These are phyloP conservation scores for Alternaria sp. DNA, from an alignment of 2,329 filamentous ascomycete genomes.

Conservation along the genomic window DNA sequence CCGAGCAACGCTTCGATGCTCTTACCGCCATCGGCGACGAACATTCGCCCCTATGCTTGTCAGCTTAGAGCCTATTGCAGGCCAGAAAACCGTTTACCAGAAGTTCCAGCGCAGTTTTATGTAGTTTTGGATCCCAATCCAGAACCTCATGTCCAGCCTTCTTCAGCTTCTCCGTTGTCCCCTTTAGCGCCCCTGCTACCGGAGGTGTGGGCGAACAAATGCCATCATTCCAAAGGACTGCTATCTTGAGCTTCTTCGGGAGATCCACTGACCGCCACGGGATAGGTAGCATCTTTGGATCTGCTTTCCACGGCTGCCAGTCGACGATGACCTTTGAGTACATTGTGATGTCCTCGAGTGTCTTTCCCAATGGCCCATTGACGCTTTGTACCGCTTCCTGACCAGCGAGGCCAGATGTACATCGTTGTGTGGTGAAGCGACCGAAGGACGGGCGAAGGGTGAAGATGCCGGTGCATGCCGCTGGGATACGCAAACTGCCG, in stretches of 20 bases:
- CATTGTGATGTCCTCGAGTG: slow-evolving; percentile 61
- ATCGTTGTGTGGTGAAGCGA: slow-evolving; percentile 65
- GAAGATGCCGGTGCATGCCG: slow-evolving; percentile 67
- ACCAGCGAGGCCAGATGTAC: slow-evolving; percentile 67
- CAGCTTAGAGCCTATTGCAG: not conserved
- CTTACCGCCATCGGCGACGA: slow-evolving; percentile 62
- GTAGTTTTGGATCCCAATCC: slow-evolving; percentile 64
- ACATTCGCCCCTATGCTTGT: slow-evolving; percentile 52
- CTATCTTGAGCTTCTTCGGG: slow-evolving; percentile 65
- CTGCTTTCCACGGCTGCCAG: slow-evolving; percentile 61
- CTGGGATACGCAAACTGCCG: slow-evolving; percentile 64
- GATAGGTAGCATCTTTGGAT: slow-evolving; percentile 63
- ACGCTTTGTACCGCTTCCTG: slow-evolving; percentile 71
- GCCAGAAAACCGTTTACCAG: slow-evolving; percentile 48
- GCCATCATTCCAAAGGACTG: slow-evolving; percentile 62
- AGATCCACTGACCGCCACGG: slow-evolving; percentile 60
- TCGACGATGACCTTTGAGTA: slow-evolving; percentile 54
- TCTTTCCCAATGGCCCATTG: slow-evolving; percentile 69
- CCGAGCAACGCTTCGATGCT: slow-evolving; percentile 55
- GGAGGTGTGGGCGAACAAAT: slow-evolving; percentile 63
- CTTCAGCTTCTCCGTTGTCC: slow-evolving; percentile 63
- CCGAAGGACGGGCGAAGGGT: slow-evolving; percentile 66
- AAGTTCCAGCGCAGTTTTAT: slow-evolving; percentile 61
- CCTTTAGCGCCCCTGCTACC: slow-evolving; percentile 63
- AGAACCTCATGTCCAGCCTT: slow-evolving; percentile 63